Conservation (phyloP, 2,329 filamentous ascomycete species). For the Paraphoma sp. region DNA sequence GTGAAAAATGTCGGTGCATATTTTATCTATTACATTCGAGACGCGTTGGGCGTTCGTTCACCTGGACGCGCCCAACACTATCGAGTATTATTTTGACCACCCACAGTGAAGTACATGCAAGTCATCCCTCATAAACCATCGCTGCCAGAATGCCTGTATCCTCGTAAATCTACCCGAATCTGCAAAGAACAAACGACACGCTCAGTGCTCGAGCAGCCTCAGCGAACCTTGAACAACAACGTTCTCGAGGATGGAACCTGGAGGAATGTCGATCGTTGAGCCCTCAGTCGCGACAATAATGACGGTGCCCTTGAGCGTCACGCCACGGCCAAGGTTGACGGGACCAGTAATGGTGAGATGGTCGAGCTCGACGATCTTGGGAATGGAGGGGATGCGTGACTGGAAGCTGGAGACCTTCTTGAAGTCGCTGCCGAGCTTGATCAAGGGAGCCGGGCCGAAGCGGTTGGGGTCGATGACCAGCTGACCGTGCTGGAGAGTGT, state of each 20-base stretch:
- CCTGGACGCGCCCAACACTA: constrained; percentile 15
- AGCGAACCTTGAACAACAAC: constrained; percentile 98
- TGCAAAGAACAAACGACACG: constrained; percentile 16
- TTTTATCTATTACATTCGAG: constrained; percentile 36
- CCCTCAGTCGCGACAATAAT: constrained; percentile 99
- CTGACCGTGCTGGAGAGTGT: constrained; percentile 98
- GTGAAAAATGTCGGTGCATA: constrained; percentile 16
- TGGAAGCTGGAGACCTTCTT: constrained; percentile 99
- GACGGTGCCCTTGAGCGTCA: constrained; percentile 96
- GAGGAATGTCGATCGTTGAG: constrained; percentile 96
- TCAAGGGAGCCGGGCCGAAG: constrained; percentile 94
- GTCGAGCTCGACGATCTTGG: constrained; percentile 89
- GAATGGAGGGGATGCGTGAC: constrained; percentile 84
- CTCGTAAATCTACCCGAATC: constrained; percentile 33
- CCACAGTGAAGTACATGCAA: constrained; percentile 31
- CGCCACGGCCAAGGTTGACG: constrained; percentile 94
- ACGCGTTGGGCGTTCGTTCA: constrained; percentile 19
- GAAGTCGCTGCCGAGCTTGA: constrained; percentile 99
- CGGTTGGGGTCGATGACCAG: constrained; percentile 95
- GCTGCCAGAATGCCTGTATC: constrained; percentile 26
- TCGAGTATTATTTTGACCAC: constrained; percentile 15
- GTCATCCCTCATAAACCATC: constrained; percentile 23
- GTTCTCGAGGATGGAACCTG: constrained; percentile 96
- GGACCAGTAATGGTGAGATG: constrained; percentile 97
- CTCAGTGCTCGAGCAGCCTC: constrained; percentile 72